Conservation (phyloP, 768 basidiomycete genomes). For the Pleurotus platypus region DNA sequence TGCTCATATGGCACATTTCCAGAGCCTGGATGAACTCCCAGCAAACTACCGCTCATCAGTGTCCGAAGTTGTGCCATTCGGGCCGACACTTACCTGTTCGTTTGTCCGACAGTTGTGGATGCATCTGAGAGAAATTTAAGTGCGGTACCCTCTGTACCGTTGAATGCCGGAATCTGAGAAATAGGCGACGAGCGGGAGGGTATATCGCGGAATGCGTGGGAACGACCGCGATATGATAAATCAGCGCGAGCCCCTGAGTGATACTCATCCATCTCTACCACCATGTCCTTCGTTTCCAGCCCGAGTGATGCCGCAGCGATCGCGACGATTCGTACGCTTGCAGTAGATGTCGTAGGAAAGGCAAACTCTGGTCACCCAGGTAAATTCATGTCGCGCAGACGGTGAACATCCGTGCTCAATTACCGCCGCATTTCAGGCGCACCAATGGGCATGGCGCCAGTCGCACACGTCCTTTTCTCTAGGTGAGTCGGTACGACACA, state of each 20-base stretch:
- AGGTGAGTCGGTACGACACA: slow-evolving; percentile 36
- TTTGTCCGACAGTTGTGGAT: slow-evolving; percentile 69
- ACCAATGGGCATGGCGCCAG: slow-evolving; percentile 92
- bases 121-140: slow-evolving; percentile 38
- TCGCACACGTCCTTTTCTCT: slow-evolving; percentile 76
- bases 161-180: not conserved
- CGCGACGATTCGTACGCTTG: slow-evolving; percentile 73
- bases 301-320: slow-evolving; percentile 55
- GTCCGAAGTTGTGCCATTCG: slow-evolving; percentile 14
- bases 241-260: slow-evolving; percentile 9
- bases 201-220: slow-evolving; percentile 2
- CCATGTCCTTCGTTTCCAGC: slow-evolving; percentile 40
- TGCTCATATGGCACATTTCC: slow-evolving; percentile 61
- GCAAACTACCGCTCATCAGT: slow-evolving; percentile 44
- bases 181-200: not conserved
- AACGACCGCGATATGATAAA: slow-evolving; percentile 6
- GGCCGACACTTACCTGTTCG: slow-evolving; percentile 37
- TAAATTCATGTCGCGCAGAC: slow-evolving; percentile 16
- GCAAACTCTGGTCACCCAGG: slow-evolving; percentile 96
- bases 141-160: slow-evolving; percentile 3
- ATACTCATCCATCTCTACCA: slow-evolving; percentile 19
- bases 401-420: not conserved
- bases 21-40: slow-evolving; percentile 77
- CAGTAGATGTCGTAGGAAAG: slow-evolving; percentile 75
- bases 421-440: slow-evolving; percentile 54